Evolutionary conservation across 2,329 filamentous ascomycete genomes (phyloP), one percentile per base, ranked within the genome.

Genomic region (Tolypocladium endophyticum): DNA sequence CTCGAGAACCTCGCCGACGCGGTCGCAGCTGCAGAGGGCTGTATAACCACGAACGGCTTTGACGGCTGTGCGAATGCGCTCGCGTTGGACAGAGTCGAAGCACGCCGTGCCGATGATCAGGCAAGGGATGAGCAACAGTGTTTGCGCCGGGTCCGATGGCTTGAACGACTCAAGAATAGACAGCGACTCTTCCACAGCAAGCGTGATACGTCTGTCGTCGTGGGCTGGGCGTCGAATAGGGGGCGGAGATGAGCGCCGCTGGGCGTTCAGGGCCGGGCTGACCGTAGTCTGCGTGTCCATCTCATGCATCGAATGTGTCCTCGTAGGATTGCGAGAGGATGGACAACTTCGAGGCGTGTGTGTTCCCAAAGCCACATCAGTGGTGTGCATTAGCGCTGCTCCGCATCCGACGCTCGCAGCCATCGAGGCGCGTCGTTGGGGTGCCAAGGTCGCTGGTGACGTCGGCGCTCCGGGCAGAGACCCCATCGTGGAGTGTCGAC

Each of bases 81-180:
- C 75, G 57, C 81, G 80, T 62, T 86, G 81, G 2, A 69, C 63
- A 0, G 74, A 71, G 2, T 79, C 75, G 64, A 86, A 85, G 61
- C 81, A 82, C 0, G 82, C 80, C n/a, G 81, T 82, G 28, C 84
- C 84, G 47, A 87, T 79, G 1, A 87, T 70, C 30, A 87, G 77
- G 59, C 82, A 84, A 0, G 84, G 84, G 18, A 86, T 79, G 25
- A 87, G 71, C 0, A 87, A 74, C 4, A 87, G 72, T 0, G 82
- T 84, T 66, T 87, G 83, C 4, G 77, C 78, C 0, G 82, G 82
- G 62, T 87, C 84, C 20, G 77, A 79, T 2, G 82, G 77, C 60
- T 77, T 78, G 67, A 87, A 82, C 0, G 75, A 76, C 59, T 82
- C 79, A 5, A 87, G 68, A 4, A 86, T 76, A 0, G 70, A 68